These are phyloP conservation scores for Phoma herbarum DNA, from an alignment of 2,329 filamentous ascomycete genomes.

Conservation along the genomic window DNA sequence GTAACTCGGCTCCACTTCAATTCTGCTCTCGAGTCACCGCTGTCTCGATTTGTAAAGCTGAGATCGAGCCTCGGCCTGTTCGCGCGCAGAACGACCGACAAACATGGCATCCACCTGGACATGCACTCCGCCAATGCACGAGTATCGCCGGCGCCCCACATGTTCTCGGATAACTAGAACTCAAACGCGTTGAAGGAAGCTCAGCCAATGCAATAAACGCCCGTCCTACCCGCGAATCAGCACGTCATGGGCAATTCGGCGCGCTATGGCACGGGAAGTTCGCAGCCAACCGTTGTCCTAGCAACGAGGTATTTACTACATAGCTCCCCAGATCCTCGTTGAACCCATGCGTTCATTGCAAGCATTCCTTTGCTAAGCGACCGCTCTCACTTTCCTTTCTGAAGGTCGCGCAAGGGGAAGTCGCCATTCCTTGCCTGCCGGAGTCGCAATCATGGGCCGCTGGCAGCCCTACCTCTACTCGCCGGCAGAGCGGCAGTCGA, in stretches of 20 bases:
- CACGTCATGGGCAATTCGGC: slow-evolving; percentile 17
- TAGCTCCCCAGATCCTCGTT: slow-evolving; percentile 37
- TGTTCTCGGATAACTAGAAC: slow-evolving; percentile 20
- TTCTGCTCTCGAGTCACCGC: neutral
- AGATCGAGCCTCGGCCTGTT: slow-evolving; percentile 22
- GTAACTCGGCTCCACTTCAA: neutral
- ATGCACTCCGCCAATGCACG: slow-evolving; percentile 20
- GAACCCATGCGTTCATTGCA: slow-evolving; percentile 43
- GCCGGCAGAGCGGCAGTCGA: slow-evolving; percentile 59
- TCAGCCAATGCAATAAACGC: slow-evolving; percentile 20
- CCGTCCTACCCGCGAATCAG: slow-evolving; percentile 22
- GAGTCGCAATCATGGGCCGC: slow-evolving; percentile 52
- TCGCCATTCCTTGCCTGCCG: slow-evolving; percentile 40
- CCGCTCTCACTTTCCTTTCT: slow-evolving; percentile 37
- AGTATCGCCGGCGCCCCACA: slow-evolving; percentile 22
- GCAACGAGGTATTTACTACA: slow-evolving; percentile 40
- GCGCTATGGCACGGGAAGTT: slow-evolving; percentile 10
- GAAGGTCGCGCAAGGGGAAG: slow-evolving; percentile 36
- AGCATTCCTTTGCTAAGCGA: slow-evolving; percentile 50
- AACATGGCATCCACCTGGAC: slow-evolving; percentile 15
- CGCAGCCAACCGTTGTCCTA: slow-evolving; percentile 15
- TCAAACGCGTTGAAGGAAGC: slow-evolving; percentile 13
- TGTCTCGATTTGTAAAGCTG: slow-evolving; percentile 20
- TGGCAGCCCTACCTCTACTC: slow-evolving; percentile 79
- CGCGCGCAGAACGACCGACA: slow-evolving; percentile 11